Evolutionary conservation across 140 eudicot genomes (phyloP), one percentile per base, ranked within the genome.

Genomic region (Flaveria floridana): DNA sequence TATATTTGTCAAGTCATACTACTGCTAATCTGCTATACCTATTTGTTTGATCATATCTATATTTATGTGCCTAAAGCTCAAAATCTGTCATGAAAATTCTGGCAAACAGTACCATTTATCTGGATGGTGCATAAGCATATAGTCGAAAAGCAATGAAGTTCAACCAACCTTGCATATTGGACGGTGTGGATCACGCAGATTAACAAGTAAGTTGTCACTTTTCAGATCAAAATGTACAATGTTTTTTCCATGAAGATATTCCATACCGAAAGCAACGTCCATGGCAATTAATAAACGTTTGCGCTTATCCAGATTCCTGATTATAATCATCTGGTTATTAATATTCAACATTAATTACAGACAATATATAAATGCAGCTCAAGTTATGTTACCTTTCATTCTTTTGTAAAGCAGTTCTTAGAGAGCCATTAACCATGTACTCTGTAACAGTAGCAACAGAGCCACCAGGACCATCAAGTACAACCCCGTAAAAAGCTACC

Each of bases 221-320:
- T 92, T 92, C 75, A 92, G 79, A 76, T 92, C 98, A 28, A 92
- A 92, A 78, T 92, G 98, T 13, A 92, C 98, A 1, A 92, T 89
- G 62, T 92, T 92, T 63, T 84, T 92, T n/a, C 95, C 96, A 59
- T 92, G 98, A 76, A 92, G 86, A 73, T 92, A 92, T 75, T 92
- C 98, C 98, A 92, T 92, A 53, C 98, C 98, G 73, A 92, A 92
- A 57, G 98, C 98, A 56, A 87, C 96, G 84, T 92, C 98, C 98
- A 92, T 89, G 19, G 95, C 95, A 82, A 92, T 92, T 61, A 92
- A 66, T 21, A 89, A 79, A 26, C 98, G 92, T 86, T 92, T 92
- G 46, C 95, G 87, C 85, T 89, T 92, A 79, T 92, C 96, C 44
- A 92, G 86, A 83, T 72, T 87, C 92, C 98, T 92, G 68, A 68